These are phyloP conservation scores for Scheffersomyces quercinus DNA, from an alignment of 1,139 yeast species.

Conservation along the genomic window DNA sequence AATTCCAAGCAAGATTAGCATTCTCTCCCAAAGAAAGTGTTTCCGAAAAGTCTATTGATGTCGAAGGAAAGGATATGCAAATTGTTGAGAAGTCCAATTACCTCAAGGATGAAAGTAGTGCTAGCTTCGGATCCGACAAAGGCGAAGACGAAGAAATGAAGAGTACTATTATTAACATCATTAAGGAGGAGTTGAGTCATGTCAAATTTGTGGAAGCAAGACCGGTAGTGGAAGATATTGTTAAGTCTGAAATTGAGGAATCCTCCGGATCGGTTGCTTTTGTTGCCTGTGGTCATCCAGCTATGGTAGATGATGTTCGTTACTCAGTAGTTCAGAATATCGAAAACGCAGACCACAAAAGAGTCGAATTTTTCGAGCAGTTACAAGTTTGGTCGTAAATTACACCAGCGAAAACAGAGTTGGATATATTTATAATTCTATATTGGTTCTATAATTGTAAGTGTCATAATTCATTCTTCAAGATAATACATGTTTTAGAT, in stretches of 20 bases:
- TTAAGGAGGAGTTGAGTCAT: conserved; percentile 22
- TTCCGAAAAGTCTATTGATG: neutral
- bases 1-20: conserved; percentile 14
- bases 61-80: conserved; percentile 5
- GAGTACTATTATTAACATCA: conserved; percentile 9
- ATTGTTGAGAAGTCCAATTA: conserved; percentile 1
- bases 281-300: conserved; percentile 54
- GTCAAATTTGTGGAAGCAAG: conserved; percentile 33
- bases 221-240: conserved; percentile 30
- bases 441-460: too few species aligned
- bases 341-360: conserved; percentile 24
- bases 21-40: neutral
- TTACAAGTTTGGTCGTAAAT: conserved; percentile 37
- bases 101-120: too few species aligned
- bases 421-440: too few species aligned
- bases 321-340: conserved; percentile 29
- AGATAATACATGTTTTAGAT: neutral
- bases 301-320: conserved; percentile 53
- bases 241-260: conserved; percentile 26
- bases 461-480: too few species aligned
- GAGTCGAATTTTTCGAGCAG: conserved; percentile 51
- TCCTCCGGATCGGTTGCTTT: conserved; percentile 41
- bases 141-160: conserved; percentile 4
- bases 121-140: conserved; percentile 3
- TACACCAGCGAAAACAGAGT: too few species aligned